A percentile compares a stretch with the other conserved stretches of the same genome.
Conservation (phyloP, 2,329 filamentous ascomycete species). For the Paecilomyces fulvus region DNA sequence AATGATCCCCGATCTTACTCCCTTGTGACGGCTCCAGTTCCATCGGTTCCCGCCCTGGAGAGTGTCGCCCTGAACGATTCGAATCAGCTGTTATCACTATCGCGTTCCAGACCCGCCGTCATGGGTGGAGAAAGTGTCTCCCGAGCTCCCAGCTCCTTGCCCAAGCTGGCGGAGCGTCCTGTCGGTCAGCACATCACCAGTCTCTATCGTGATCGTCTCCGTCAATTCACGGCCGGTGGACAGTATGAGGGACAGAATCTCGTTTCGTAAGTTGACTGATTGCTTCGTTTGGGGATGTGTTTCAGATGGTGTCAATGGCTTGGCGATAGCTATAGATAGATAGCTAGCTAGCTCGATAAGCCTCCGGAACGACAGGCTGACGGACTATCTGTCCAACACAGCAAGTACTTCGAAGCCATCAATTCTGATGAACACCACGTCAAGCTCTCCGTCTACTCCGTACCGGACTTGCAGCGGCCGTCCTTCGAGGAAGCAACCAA, state of each 20-base stretch:
- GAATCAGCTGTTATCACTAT: not conserved
- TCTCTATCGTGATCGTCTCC: conserved; percentile 78
- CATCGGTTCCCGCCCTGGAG: not conserved
- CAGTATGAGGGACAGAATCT: conserved; percentile 73
- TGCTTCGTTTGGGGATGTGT: not conserved
- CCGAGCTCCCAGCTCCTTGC: conserved; percentile 36
- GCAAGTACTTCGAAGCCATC: conserved; percentile 63
- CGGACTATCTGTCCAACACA: conserved; percentile 19
- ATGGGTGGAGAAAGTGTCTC: conserved; percentile 32
- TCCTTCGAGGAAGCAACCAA: conserved; percentile 74
- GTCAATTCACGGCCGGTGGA: conserved; percentile 68
- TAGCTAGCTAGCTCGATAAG: not conserved
- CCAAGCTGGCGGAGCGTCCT: conserved; percentile 43
- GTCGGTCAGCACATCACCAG: conserved; percentile 72
- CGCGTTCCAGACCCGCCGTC: conserved; percentile 2
- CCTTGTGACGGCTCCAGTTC: not conserved
- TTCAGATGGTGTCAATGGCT: not conserved
- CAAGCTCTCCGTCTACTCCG: conserved; percentile 78
- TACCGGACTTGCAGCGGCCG: conserved; percentile 69
- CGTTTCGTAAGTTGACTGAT: conserved; percentile 48
- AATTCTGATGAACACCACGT: conserved; percentile 65
- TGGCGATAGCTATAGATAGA: not conserved
- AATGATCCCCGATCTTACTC: not conserved
- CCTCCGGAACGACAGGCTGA: not conserved
- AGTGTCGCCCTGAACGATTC: not conserved